Conservation (phyloP, 2,329 filamentous ascomycete genomes). For the Microsporum audouinii region DNA sequence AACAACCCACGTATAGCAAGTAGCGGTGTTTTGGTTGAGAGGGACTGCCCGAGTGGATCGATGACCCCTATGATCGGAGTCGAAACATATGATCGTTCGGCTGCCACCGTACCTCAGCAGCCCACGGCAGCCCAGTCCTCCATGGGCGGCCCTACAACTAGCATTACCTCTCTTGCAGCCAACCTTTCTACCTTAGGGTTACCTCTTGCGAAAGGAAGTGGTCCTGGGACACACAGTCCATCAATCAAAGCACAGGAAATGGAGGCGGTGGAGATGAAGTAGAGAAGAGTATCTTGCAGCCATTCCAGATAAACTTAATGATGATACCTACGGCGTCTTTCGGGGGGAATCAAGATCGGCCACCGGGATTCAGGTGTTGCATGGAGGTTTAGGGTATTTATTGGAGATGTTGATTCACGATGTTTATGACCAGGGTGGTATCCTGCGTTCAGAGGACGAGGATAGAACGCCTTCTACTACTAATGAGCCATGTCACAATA, state of each 20-base stretch:
- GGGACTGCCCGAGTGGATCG: constrained; percentile 20
- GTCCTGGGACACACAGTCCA: constrained; percentile 15
- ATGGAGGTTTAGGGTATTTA: not conserved
- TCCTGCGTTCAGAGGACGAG: not conserved
- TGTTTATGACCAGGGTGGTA: not conserved
- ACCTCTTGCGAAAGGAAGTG: constrained; percentile 23
- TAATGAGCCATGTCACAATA: constrained; percentile 1
- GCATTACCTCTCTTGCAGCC: constrained; percentile 35
- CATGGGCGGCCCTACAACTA: constrained; percentile 20
- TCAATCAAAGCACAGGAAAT: constrained; percentile 24
- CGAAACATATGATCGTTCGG: constrained; percentile 46
- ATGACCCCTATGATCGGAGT: constrained; percentile 48
- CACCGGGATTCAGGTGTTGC: not conserved
- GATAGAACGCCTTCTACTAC: not conserved
- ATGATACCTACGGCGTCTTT: not conserved
- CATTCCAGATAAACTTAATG: not conserved
- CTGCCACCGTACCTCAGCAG: constrained; percentile 36
- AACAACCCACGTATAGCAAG: constrained; percentile 54
- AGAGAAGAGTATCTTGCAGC: constrained; percentile 6
- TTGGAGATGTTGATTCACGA: not conserved
- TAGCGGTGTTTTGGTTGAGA: constrained; percentile 34
- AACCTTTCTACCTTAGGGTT: constrained; percentile 37
- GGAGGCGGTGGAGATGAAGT: constrained; percentile 42
- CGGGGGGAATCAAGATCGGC: not conserved
- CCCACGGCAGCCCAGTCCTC: constrained; percentile 25